Conservation (phyloP, 495 filamentous ascomycete genomes). For the Parathielavia hyrcaniae region DNA sequence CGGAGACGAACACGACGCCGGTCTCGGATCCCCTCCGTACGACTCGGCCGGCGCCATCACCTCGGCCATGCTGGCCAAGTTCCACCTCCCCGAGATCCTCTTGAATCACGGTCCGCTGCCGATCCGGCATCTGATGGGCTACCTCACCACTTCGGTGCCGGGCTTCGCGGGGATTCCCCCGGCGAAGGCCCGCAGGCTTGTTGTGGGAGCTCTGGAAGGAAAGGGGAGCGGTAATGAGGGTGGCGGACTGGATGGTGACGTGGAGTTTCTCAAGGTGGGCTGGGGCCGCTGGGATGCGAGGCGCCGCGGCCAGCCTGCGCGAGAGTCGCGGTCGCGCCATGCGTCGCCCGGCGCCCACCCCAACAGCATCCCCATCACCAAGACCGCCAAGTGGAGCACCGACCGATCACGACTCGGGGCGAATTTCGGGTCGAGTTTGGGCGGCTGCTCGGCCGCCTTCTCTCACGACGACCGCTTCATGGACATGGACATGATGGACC, state of each 20-base stretch:
- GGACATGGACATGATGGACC: slow-evolving; percentile 64
- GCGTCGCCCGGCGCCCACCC: slow-evolving; percentile 45
- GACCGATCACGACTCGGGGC: slow-evolving; percentile 43
- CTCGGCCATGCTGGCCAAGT: slow-evolving; percentile 76
- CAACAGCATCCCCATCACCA: slow-evolving; percentile 62
- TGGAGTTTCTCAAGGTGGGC: slow-evolving; percentile 91
- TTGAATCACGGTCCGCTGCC: slow-evolving; percentile 83
- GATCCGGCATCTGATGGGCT: slow-evolving; percentile 90
- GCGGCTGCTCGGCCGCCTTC: slow-evolving; percentile 50
- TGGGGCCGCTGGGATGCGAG: slow-evolving; percentile 96
- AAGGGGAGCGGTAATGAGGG: slow-evolving; percentile 57
- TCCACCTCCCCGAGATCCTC: slow-evolving; percentile 87
- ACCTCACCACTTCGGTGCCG: slow-evolving; percentile 85
- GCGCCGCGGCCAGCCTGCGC: slow-evolving; percentile 57
- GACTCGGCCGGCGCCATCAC: slow-evolving; percentile 82
- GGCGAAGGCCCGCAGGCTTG: slow-evolving; percentile 81
- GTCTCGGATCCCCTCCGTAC: slow-evolving; percentile 46
- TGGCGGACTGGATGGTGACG: slow-evolving; percentile 65
- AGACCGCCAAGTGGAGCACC: slow-evolving; percentile 40
- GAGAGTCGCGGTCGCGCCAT: slow-evolving; percentile 43
- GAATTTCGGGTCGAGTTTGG: slow-evolving; percentile 53
- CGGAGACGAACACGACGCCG: slow-evolving; percentile 51
- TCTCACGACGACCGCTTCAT: slow-evolving; percentile 56
- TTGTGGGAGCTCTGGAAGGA: slow-evolving; percentile 77
- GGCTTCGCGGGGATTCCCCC: slow-evolving; percentile 89